These are phyloP conservation scores for Puccinia polysora DNA, from an alignment of 1,284 basidiomycete genomes.

Conservation along the genomic window DNA sequence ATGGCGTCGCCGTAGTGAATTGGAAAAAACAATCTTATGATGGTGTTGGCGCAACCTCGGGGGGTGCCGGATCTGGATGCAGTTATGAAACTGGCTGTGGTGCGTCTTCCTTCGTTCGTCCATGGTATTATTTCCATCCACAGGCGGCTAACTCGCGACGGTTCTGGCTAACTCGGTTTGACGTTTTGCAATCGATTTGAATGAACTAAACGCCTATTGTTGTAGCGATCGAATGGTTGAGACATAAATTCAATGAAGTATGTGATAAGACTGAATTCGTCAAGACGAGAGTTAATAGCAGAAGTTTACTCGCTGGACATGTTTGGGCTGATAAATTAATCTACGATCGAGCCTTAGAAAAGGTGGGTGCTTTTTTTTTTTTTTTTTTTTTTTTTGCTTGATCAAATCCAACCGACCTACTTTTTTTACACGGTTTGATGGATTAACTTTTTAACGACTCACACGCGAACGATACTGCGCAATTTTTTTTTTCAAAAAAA, in stretches of 20 bases:
- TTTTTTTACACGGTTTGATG: too few relatives aligned
- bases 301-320: constrained; percentile 56
- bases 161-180: too few relatives aligned
- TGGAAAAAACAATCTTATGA: constrained; percentile 53
- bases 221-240: constrained; percentile 59
- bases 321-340: constrained; percentile 58
- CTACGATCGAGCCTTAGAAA: constrained; percentile 59
- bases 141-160: too few relatives aligned
- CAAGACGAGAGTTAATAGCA: constrained; percentile 55
- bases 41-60: constrained; percentile 43
- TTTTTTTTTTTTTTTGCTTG: too few relatives aligned
- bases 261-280: constrained; percentile 61
- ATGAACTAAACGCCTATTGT: neutral
- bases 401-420: too few relatives aligned
- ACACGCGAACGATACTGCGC: neutral
- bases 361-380: constrained; percentile 64
- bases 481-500: neutral
- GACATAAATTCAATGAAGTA: constrained; percentile 59
- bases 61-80: constrained; percentile 49
- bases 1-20: constrained; percentile 53
- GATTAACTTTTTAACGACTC: too few relatives aligned
- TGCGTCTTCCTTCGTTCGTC: constrained; percentile 50
- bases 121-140: neutral
- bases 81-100: constrained; percentile 59
- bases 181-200: neutral